Evolutionary conservation across 2,329 filamentous ascomycete species (phyloP).

Genomic region (Diplodia mutila): DNA sequence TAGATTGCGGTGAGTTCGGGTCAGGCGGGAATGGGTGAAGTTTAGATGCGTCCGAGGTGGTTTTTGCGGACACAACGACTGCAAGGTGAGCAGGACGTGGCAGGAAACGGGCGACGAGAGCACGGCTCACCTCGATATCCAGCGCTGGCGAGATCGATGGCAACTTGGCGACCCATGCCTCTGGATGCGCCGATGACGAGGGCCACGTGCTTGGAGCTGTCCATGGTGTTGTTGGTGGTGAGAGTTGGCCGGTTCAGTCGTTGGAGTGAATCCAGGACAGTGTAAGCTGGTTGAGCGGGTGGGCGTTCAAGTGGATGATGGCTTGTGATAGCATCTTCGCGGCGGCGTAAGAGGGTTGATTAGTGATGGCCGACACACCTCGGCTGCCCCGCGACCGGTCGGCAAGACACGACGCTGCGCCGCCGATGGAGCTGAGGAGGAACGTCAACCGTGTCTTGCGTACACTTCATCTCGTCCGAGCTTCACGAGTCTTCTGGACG

Average conservation of each 20-base stretch:
- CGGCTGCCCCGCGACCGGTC: background rate
- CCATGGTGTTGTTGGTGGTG: background rate
- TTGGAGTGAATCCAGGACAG: background rate
- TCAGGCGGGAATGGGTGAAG: conserved; percentile 69
- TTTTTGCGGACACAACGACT: conserved; percentile 81
- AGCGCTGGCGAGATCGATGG: conserved; percentile 72
- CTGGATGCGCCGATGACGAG: conserved; percentile 76
- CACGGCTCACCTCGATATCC: conserved; percentile 68
- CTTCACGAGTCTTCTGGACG: background rate
- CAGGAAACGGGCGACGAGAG: background rate
- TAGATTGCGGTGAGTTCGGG: conserved; percentile 74
- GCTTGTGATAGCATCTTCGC: too few species aligned
- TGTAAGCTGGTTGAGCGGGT: background rate
- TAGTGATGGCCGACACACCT: conserved; percentile 6
- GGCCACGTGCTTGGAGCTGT: conserved; percentile 54
- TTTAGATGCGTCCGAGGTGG: conserved; percentile 64
- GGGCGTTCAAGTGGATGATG: background rate
- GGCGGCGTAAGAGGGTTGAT: background rate
- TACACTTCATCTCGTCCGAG: background rate
- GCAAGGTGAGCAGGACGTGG: background rate
- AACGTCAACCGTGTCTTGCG: background rate
- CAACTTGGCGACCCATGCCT: conserved; percentile 80
- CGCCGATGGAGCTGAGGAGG: background rate
- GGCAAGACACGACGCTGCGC: background rate
- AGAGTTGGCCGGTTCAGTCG: background rate